Base-by-base conservation (phyloP, 352 stramenopile species). In the Pythium rhizo-oryzae region DNA sequence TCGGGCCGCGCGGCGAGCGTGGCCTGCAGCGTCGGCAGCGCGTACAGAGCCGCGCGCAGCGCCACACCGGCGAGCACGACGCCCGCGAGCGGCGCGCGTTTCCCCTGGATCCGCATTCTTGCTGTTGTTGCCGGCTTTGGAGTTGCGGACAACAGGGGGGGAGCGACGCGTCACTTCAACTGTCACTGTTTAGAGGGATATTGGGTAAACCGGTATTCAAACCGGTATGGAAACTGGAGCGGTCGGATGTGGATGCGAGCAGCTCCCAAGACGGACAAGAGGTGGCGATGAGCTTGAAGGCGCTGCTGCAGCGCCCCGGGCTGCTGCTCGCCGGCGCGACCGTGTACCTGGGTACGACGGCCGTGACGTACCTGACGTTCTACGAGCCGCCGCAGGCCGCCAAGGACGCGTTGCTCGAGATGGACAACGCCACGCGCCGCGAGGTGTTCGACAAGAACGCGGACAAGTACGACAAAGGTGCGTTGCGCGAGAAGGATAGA, bases 381-480 rank as follows among this genome's bases (percentile, higher is more conserved):
- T 90, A 92, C 59, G 82, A 94, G 49, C 87, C 87, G 0, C 69
- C 69, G 24, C 46, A 68, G 64, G 50, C 58, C 3, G 62, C 53
- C 24, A 61, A 70, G 9, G 60, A 64, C 13, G 51, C 50, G 1
- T 54, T 65, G 23, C 67, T 69, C n/a, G 39, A 50, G 12, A 74
- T 94, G 50, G 81, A 70, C 57, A 80, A 89, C 62, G 78, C 66
- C 59, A 75, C 73, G 24, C 83, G 87, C 12, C 76, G 83, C 57
- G 67, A 80, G 50, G 78, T 92, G 30, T 94, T 93, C 64, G 74
- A 94, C 79, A 56, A 67, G 21, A 93, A 94, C 66, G 85, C 87
- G 43, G 59, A 71, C 55, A 70, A 89, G 69, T 94, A 94, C 67
- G 84, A 94, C 74, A 74, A 79, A 74, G 79, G 79, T 87, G 53